phyloP scores from a whole-genome alignment of 768 basidiomycete genomes.

The Suillus sp. region DNA sequence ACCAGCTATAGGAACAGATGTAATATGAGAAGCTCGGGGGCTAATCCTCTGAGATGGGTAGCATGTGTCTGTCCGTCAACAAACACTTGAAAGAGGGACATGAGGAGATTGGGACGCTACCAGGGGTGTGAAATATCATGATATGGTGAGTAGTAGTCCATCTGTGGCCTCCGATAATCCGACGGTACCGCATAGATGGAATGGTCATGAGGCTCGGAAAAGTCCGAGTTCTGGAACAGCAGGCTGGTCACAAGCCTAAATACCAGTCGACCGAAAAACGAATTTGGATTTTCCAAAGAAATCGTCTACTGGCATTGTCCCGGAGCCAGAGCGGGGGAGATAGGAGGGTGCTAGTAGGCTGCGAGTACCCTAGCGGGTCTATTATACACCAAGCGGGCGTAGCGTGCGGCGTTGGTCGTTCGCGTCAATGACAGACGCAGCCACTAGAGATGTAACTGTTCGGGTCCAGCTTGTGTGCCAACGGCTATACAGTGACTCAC shows the following conservation, averaged over 20 bases:
- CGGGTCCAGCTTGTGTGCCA: neutral
- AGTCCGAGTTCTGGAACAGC: neutral
- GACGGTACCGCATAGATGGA: too few relatives aligned
- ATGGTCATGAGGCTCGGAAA: neutral
- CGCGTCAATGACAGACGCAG: neutral
- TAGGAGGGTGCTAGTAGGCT: neutral
- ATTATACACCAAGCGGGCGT: neutral
- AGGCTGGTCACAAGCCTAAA: neutral
- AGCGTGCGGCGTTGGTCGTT: neutral
- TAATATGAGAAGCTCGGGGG: too few relatives aligned
- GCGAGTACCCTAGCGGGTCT: neutral
- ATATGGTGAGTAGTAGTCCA: too few relatives aligned
- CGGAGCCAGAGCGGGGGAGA: constrained; percentile 7
- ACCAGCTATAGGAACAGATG: too few relatives aligned
- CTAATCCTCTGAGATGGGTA: too few relatives aligned
- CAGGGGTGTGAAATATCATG: too few relatives aligned
- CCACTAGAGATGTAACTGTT: neutral
- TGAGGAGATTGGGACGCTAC: too few relatives aligned
- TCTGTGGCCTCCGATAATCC: too few relatives aligned
- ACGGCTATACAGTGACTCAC: neutral
- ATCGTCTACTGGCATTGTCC: neutral
- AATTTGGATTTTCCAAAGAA: neutral
- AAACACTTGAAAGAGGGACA: too few relatives aligned
- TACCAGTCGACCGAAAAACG: neutral
- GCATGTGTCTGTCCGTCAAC: too few relatives aligned